phyloP scores from a whole-genome alignment of 1,284 basidiomycete species.

The Sutorius eximius region DNA sequence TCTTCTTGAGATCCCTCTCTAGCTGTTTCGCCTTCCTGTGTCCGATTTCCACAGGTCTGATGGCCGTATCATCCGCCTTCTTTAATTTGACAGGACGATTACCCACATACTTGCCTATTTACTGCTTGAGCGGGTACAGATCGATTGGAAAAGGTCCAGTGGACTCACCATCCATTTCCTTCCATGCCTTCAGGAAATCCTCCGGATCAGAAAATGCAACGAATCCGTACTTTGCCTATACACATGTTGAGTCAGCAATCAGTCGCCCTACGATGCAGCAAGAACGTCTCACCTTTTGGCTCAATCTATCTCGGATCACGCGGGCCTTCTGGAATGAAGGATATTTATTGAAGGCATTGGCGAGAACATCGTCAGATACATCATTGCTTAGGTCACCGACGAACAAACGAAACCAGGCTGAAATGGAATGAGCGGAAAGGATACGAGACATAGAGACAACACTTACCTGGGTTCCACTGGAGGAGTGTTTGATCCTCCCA shows the following conservation, averaged over 20 bases:
- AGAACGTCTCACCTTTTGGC: slow-evolving; percentile 67
- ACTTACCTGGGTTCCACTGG: slow-evolving; percentile 96
- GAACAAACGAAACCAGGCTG: slow-evolving; percentile 97
- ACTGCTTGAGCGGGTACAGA: slow-evolving; percentile 8
- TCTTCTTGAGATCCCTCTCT: slow-evolving; percentile 81
- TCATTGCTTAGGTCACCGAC: slow-evolving; percentile 99
- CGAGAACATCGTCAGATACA: slow-evolving; percentile 91
- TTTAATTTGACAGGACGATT: slow-evolving; percentile 91
- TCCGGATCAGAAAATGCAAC: slow-evolving; percentile 98
- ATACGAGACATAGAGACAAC: background rate
- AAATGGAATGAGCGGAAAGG: slow-evolving; percentile 1
- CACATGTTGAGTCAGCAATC: slow-evolving; percentile 4
- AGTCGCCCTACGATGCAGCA: background rate
- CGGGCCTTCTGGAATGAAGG: slow-evolving; percentile 91
- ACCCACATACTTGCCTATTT: slow-evolving; percentile 90
- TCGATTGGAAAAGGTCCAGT: background rate
- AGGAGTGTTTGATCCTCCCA: slow-evolving; percentile 98
- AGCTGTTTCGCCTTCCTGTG: slow-evolving; percentile 83
- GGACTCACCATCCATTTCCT: slow-evolving; percentile 93
- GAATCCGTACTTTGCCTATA: slow-evolving; percentile 93
- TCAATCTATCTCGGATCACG: slow-evolving; percentile 90
- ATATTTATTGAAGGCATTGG: slow-evolving; percentile 93
- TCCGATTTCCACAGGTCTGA: slow-evolving; percentile 91
- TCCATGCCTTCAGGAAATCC: slow-evolving; percentile 98
- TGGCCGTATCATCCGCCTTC: slow-evolving; percentile 80